Evolutionary conservation across 73 alveolate species (phyloP).

Genomic region (Paramecium pentaurelia): DNA sequence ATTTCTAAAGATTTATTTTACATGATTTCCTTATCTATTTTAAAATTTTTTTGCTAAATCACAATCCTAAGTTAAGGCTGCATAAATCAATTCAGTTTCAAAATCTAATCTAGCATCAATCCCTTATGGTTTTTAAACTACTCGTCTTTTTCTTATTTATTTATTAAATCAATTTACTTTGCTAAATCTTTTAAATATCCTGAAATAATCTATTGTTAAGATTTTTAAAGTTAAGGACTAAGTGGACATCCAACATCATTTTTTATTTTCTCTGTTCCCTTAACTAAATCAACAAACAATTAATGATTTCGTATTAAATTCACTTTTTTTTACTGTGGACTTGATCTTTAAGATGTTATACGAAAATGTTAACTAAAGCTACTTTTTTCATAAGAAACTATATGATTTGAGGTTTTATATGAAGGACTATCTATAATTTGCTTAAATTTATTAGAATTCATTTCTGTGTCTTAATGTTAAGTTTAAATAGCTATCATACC

Average conservation of each 20-base stretch:
- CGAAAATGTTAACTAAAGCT: background rate
- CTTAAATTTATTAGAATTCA: background rate
- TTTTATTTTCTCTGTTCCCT: background rate
- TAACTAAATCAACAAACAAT: background rate
- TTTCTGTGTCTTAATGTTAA: background rate
- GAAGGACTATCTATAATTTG: background rate
- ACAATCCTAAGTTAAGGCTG: background rate
- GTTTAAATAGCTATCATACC: background rate
- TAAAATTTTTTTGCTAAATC: background rate
- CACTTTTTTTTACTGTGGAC: background rate
- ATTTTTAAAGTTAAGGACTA: background rate
- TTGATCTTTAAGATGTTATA: background rate
- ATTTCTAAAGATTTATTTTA: background rate
- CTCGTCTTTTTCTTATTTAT: background rate
- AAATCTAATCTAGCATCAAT: background rate
- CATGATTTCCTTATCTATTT: background rate
- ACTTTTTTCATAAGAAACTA: background rate
- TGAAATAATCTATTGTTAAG: background rate
- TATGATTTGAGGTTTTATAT: background rate
- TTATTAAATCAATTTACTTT: background rate
- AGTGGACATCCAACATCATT: background rate
- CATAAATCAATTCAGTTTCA: background rate
- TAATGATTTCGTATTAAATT: background rate
- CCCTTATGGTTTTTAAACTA: background rate
- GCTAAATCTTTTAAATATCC: slow-evolving; percentile 7